phyloP scores from a whole-genome alignment of 805 yeast species.

The Diddensiella santjacobensis region DNA sequence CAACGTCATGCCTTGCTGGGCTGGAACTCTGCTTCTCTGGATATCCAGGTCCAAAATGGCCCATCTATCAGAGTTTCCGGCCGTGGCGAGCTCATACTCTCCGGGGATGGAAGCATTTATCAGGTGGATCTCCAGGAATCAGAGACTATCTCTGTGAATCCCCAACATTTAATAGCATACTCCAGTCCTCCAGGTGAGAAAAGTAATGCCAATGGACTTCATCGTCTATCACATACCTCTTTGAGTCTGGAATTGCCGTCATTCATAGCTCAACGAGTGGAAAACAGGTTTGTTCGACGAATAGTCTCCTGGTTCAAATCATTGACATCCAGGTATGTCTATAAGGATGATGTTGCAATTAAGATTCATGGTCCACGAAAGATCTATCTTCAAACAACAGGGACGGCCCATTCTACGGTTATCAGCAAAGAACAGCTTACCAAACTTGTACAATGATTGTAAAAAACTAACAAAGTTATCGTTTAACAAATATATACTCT shows the following conservation, averaged over 20 bases:
- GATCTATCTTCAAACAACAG: background rate
- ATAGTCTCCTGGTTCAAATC: background rate
- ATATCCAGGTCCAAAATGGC: constrained; percentile 24
- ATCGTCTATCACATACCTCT: constrained; percentile 14
- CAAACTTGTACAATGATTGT: background rate
- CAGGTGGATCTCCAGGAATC: constrained; percentile 36
- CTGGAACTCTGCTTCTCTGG: constrained; percentile 40
- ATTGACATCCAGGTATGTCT: background rate
- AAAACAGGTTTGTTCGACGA: background rate
- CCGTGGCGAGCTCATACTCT: constrained; percentile 40
- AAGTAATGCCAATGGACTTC: constrained; percentile 16
- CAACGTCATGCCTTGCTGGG: constrained; percentile 41
- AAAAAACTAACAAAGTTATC: background rate
- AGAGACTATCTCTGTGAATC: constrained; percentile 39
- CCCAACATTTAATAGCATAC: constrained; percentile 42
- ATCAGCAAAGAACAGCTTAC: background rate
- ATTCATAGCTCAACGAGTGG: background rate
- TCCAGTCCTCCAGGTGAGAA: constrained; percentile 20
- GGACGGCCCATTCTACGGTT: background rate
- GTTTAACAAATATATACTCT: constrained; percentile 4
- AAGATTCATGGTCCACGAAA: background rate
- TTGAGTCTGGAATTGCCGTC: constrained; percentile 7
- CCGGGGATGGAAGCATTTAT: constrained; percentile 39
- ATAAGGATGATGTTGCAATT: background rate
- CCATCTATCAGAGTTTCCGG: constrained; percentile 36